Base-by-base conservation (phyloP, 2,329 filamentous ascomycete genomes). In the Fusarium verticillioides region DNA sequence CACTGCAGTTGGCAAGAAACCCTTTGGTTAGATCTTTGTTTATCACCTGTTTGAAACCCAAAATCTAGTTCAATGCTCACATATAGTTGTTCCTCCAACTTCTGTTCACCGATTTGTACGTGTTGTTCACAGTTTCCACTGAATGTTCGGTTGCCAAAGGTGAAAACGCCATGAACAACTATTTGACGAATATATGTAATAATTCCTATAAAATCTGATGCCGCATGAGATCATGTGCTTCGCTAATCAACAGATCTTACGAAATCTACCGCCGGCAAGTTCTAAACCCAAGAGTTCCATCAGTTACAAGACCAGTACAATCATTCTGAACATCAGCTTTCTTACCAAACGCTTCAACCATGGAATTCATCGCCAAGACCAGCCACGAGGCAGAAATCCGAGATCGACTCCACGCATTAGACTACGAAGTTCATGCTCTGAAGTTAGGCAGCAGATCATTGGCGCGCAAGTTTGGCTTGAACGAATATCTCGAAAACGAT, bases 1-100 rank as follows among this genome's bases (percentile, higher is more conserved):
- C 32, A 34, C 32, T 15, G 8, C 32, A 34, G 13, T 49, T 32
- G 9, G 0, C 21, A 4, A n/a, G 7, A 11, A 49, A n/a, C 46
- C 28, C 3, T 16, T 16, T 9, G 10, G 16, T 47, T 9, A 5
- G 0, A 7, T 4, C 4, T n/a, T 15, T 15, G 8, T 34, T 34
- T 2, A 2, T 7, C 2, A 19, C 13, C 3, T 23, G 0, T 23
- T 26, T 5, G 11, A 7, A 3, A 13, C 8, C 18, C 4, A 2
- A 52, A 19, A 3, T 2, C 16, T 26, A 10, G 18, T 18, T 9
- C 5, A 21, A 13, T 21, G 4, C 15, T 34, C n/a, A 50, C 9
- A 10, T 34, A 10, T 6, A 9, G 8, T 23, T 13, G 9, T 13
- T 10, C 7, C 4, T 50, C 9, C 2, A 10, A 5, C 30, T 2